phyloP scores from a whole-genome alignment of 371 early-diverging fungal species.

The Circinella umbellata region DNA sequence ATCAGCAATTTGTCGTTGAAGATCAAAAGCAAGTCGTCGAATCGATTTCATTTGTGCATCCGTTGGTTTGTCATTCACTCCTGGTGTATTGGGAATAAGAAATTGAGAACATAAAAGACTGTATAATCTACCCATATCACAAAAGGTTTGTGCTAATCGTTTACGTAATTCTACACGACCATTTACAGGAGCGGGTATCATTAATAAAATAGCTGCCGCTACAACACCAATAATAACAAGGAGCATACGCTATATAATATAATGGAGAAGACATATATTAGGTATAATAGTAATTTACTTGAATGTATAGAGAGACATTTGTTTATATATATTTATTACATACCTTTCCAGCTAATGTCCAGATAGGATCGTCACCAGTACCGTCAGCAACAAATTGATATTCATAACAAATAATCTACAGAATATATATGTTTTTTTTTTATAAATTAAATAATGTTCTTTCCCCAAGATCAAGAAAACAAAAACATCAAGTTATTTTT shows the following conservation, averaged over 20 bases:
- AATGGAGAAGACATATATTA: no score
- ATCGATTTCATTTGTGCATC: slow-evolving; percentile 27
- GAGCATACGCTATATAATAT: slow-evolving; percentile 47
- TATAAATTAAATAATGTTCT: no score
- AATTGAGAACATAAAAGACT: slow-evolving; percentile 30
- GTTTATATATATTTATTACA: no score
- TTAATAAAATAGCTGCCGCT: slow-evolving; percentile 36
- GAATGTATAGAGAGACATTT: no score
- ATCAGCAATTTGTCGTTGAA: slow-evolving; percentile 44
- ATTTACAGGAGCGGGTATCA: slow-evolving; percentile 40
- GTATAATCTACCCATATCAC: slow-evolving; percentile 42
- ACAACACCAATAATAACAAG: slow-evolving; percentile 46
- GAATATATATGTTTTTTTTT: no score
- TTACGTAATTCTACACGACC: slow-evolving; percentile 53
- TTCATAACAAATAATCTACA: slow-evolving; percentile 35
- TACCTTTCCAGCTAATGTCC: slow-evolving; percentile 51
- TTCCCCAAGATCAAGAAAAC: no score
- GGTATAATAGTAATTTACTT: no score
- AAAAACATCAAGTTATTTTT: background rate
- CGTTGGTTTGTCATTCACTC: background rate
- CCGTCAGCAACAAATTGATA: slow-evolving; percentile 24
- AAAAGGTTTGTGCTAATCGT: slow-evolving; percentile 39
- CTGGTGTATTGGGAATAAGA: background rate
- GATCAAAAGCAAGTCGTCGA: slow-evolving; percentile 29
- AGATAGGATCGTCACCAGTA: slow-evolving; percentile 29